Conservation (phyloP, 2,329 filamentous ascomycete species). For the Neurospora crassa region DNA sequence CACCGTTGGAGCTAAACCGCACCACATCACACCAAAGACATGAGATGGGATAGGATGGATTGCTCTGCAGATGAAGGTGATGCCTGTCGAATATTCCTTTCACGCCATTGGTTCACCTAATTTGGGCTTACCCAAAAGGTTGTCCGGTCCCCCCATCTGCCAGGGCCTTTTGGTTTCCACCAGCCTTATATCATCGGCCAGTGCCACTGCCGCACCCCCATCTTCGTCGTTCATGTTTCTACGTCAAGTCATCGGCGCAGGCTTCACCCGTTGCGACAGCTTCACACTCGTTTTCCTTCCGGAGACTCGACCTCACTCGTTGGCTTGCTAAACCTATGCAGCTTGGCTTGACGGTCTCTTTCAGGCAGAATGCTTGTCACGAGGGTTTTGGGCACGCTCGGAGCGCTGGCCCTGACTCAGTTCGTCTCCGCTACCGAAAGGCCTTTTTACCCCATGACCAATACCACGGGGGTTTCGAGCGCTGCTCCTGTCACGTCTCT, state of each 20-base stretch:
- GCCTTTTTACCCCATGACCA: constrained; percentile 9
- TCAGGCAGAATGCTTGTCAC: constrained; percentile 12
- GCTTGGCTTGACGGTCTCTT: constrained; percentile 4
- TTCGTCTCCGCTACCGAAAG: constrained; percentile 11
- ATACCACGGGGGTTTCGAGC: constrained; percentile 7
- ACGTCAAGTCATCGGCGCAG: constrained; percentile 7
- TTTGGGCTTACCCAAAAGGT: background rate
- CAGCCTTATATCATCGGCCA: constrained; percentile 17
- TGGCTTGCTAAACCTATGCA: constrained; percentile 5
- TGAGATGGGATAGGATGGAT: background rate
- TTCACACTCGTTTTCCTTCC: constrained; percentile 12
- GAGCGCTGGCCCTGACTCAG: constrained; percentile 16
- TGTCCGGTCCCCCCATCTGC: constrained; percentile 3
- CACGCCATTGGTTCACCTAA: constrained; percentile 13
- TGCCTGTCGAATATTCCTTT: constrained; percentile 12
- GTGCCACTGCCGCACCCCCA: constrained; percentile 9
- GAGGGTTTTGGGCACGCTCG: constrained; percentile 15
- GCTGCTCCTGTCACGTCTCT: background rate
- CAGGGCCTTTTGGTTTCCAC: constrained; percentile 3
- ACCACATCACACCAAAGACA: background rate
- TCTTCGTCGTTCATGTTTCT: background rate
- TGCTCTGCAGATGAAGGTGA: background rate
- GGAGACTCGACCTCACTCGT: constrained; percentile 9
- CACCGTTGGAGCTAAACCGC: background rate
- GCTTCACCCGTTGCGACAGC: constrained; percentile 13